phyloP scores from a whole-genome alignment of 2,329 filamentous ascomycete species.

The Aciculosporium take region DNA sequence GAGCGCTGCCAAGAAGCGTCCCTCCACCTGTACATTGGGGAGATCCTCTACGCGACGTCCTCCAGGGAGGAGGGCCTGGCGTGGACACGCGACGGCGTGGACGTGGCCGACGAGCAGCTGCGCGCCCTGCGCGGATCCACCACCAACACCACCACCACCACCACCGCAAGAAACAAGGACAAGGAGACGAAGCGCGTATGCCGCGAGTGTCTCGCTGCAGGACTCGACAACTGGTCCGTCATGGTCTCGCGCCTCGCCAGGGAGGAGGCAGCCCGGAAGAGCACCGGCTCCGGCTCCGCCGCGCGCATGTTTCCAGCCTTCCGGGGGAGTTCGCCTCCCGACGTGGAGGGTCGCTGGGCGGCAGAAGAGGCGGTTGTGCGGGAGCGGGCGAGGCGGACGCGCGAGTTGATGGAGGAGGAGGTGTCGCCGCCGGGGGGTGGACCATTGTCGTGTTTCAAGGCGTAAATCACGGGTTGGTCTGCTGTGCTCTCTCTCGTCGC shows the following conservation, averaged over 20 bases:
- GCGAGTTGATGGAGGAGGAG: slow-evolving; percentile 39
- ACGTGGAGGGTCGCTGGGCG: slow-evolving; percentile 33
- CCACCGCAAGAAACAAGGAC: slow-evolving; percentile 12
- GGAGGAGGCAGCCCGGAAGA: slow-evolving; percentile 29
- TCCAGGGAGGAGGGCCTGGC: slow-evolving; percentile 56
- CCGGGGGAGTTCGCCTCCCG: slow-evolving; percentile 20
- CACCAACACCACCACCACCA: no score
- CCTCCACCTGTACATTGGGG: slow-evolving; percentile 79
- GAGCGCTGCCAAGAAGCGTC: slow-evolving; percentile 74
- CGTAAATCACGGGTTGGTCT: no score
- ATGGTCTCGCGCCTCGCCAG: slow-evolving; percentile 59
- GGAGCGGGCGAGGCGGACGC: slow-evolving; percentile 36
- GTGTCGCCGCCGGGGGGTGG: slow-evolving; percentile 22
- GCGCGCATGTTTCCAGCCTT: slow-evolving; percentile 22
- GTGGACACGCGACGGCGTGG: slow-evolving; percentile 83
- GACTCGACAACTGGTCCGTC: slow-evolving; percentile 65
- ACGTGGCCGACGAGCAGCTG: slow-evolving; percentile 58
- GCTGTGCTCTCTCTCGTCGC: no score
- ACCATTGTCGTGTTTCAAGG: slow-evolving; percentile 25
- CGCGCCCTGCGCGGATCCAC: slow-evolving; percentile 29
- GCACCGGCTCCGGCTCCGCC: slow-evolving; percentile 20
- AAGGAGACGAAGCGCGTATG: slow-evolving; percentile 40
- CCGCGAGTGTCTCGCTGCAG: slow-evolving; percentile 60
- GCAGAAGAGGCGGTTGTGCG: slow-evolving; percentile 40
- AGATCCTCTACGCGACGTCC: slow-evolving; percentile 65